Base-by-base conservation (phyloP, 768 basidiomycete species). In the Trametes villosa region DNA sequence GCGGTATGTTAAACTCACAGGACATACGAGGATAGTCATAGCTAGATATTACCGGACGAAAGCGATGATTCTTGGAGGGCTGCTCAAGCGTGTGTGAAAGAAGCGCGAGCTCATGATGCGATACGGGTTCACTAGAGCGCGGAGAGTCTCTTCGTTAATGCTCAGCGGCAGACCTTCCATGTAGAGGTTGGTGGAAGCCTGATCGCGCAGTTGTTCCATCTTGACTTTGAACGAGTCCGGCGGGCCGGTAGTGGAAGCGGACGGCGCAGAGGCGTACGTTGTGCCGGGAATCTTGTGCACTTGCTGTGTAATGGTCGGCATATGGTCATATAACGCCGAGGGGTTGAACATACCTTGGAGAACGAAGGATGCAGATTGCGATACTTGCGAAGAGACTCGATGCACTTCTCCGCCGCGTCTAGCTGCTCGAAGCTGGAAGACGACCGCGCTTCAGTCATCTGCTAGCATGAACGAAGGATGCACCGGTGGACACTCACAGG, bases 281-380 rank as follows among this genome's bases (percentile, higher is more conserved):
- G 89, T 89, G 11, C 91, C 91, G 7, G 90, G 91, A 45, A 93
- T 92, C 70, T 91, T 91, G 74, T 93, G 91, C n/a, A 88, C 79
- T 76, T 81, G 83, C 83, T 84, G 54, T n/a, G 4, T 1, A 36
- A 45, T 26, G 24, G 33, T 38, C 8, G 38, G 5, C 24, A 47
- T 4, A 31, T 26, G 3, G 17, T 24, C 15, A 36, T 34, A 51
- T 59, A n/a, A 20, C 30, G 53, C 60, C 27, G 13, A 50, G 61
- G 30, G 48, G 47, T 22, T 17, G 22, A 40, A 65, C 71, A 6
- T 57, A 88, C 92, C 83, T 94, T 93, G 55, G 92, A 92, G 69
- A 92, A 92, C 2, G 91, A 91, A 0, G 92, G 92, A 69, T 94
- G 92, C 41, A 94, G 75, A 70, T 93, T 91, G 44, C 89, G 80